Base-by-base conservation (phyloP, 2,329 filamentous ascomycete species). In the Ilyonectria destructans region DNA sequence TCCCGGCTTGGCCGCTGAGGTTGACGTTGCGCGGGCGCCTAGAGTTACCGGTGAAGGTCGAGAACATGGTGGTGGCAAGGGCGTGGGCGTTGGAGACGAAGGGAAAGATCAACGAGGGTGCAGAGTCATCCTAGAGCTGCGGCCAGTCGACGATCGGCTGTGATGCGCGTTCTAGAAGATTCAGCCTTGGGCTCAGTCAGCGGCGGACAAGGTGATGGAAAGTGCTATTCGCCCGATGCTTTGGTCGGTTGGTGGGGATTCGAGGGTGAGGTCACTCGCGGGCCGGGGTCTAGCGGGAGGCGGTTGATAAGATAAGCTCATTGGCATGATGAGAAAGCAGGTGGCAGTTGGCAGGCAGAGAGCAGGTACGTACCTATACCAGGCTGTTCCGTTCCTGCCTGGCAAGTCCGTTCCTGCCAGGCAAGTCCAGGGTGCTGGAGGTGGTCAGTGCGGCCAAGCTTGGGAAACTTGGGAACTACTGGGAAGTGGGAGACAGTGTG, bases 1-100 rank as follows among this genome's bases (percentile, higher is more conserved):
- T 97, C 58, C 86, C 85, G 72, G 89, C 90, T 74, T 95, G 92
- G 70, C 95, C 96, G 73, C 94, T 96, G 69, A 99, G 91, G 82
- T 98, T 98, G 79, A 98, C 94, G 80, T 98, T 95, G 72, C 96
- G 92, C 69, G 92, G 92, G 73, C 93, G 93, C 77, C 94, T 91
- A 75, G 94, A 93, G 82, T 85, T 93, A 75, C 96, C 96, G 26
- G 93, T 96, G 84, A 99, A 99, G 61, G 93, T 95, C 69, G 93
- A 91, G 83, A 96, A 97, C 96, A 98, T 98, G 79, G 74, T 75
- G 73, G 61, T 55, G 65, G 58, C 19, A 58, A 61, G 58, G 46
- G 51, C 59, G 62, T 40, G 62, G 67, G 52, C 52, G 43, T 63
- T 46, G 54, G 45, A 56, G 55, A 65, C 55, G 37, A 43, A 56